These are phyloP conservation scores for rapeseed (Brassica napus) DNA, from an alignment of 345 rosid species.

Conservation along the genomic window Da-Ae NC_063437.1:20017501-20018000, in stretches of 20 bases:
- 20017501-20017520: conserved; percentile 85
- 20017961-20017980: conserved; percentile 96
- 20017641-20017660: no score
- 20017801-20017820: no score
- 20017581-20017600: conserved; percentile 99
- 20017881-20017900: no score
- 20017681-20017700: conserved; percentile 19
- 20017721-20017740: conserved; percentile 99
- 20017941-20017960: conserved; percentile 62
- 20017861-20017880: no score
- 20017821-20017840: no score
- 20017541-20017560: conserved; percentile 96
- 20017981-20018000: conserved; percentile 94
- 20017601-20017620: conserved; percentile 91
- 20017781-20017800: no score
- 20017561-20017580: conserved; percentile 85
- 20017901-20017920: no score
- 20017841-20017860: no score
- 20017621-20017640: conserved; percentile 52
- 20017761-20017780: conserved; percentile 11
- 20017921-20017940: neutral
- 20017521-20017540: conserved; percentile 88
- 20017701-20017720: conserved; percentile 99
- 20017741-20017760: conserved; percentile 93
- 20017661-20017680: no score